phyloP scores from a whole-genome alignment of 805 yeast genomes.

The Geotrichum ghanense region DNA sequence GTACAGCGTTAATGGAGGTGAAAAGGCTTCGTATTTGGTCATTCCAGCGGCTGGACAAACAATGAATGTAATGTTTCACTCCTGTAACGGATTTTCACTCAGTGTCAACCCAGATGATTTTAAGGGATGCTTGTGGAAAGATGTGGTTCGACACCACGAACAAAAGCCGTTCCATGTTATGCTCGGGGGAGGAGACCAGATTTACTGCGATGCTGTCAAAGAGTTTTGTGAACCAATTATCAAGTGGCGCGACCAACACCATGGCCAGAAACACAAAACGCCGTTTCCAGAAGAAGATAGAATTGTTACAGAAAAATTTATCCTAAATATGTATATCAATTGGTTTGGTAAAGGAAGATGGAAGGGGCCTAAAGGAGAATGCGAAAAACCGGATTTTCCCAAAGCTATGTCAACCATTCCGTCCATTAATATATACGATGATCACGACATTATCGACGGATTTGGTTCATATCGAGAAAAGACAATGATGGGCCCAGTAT shows the following conservation, averaged over 20 bases:
- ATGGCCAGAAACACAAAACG: constrained; percentile 33
- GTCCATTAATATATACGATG: constrained; percentile 77
- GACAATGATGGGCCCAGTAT: constrained; percentile 64
- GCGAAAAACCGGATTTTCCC: constrained; percentile 60
- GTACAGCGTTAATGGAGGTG: constrained; percentile 44
- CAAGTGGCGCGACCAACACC: constrained; percentile 52
- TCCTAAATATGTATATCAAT: constrained; percentile 58
- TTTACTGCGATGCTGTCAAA: constrained; percentile 78
- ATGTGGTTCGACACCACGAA: constrained; percentile 58
- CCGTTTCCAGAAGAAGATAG: constrained; percentile 37
- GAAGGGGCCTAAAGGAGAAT: constrained; percentile 56
- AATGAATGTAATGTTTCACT: constrained; percentile 73
- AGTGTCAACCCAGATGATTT: constrained; percentile 54
- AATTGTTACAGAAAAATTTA: constrained; percentile 50
- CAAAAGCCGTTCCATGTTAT: constrained; percentile 72
- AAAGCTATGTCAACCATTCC: constrained; percentile 76
- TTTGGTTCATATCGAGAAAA: constrained; percentile 75
- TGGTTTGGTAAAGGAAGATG: constrained; percentile 93
- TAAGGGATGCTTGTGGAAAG: constrained; percentile 76
- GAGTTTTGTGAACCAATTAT: constrained; percentile 34
- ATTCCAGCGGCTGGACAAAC: constrained; percentile 53
- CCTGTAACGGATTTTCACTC: constrained; percentile 86
- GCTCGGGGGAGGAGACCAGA: constrained; percentile 97
- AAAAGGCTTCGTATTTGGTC: constrained; percentile 44
- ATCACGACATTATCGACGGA: constrained; percentile 95